phyloP scores from a whole-genome alignment of 2,329 filamentous ascomycete species.

The Bipolaris zeicola region DNA sequence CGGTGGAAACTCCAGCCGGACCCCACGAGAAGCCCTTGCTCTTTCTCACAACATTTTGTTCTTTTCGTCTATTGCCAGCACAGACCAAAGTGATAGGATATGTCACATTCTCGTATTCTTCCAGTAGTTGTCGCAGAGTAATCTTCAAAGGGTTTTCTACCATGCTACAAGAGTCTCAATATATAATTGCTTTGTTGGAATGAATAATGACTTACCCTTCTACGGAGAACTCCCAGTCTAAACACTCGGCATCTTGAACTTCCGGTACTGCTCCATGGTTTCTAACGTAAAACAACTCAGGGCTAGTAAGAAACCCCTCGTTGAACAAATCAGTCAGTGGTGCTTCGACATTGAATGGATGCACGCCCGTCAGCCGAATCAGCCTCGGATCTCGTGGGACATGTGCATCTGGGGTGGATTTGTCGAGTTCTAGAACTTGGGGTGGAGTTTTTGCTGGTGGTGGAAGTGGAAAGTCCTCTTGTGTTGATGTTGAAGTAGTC shows the following conservation, averaged over 20 bases:
- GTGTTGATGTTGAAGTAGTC: constrained; percentile 19
- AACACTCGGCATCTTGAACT: constrained; percentile 72
- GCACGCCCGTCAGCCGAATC: constrained; percentile 83
- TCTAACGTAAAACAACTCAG: constrained; percentile 87
- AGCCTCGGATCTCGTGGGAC: constrained; percentile 80
- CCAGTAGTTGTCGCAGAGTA: constrained; percentile 72
- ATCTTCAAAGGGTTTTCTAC: constrained; percentile 77
- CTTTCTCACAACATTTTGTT: constrained; percentile 89
- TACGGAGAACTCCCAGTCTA: constrained; percentile 80
- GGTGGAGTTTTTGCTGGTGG: constrained; percentile 64
- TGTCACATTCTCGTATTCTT: constrained; percentile 79
- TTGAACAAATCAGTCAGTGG: constrained; percentile 79
- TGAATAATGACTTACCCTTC: constrained; percentile 62
- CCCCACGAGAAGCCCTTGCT: constrained; percentile 96
- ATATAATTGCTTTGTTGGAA: neutral
- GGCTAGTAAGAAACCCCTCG: constrained; percentile 82
- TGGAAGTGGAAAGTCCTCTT: constrained; percentile 66
- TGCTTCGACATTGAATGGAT: constrained; percentile 90
- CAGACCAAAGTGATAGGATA: constrained; percentile 89
- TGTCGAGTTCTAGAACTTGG: constrained; percentile 72
- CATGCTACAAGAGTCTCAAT: constrained; percentile 53
- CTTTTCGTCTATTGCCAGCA: constrained; percentile 88
- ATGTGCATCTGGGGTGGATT: constrained; percentile 82
- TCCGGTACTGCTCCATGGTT: constrained; percentile 86
- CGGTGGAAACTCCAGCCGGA: constrained; percentile 82